Conservation (phyloP, 1,139 yeast species). For the Taphrina deformans region DNA sequence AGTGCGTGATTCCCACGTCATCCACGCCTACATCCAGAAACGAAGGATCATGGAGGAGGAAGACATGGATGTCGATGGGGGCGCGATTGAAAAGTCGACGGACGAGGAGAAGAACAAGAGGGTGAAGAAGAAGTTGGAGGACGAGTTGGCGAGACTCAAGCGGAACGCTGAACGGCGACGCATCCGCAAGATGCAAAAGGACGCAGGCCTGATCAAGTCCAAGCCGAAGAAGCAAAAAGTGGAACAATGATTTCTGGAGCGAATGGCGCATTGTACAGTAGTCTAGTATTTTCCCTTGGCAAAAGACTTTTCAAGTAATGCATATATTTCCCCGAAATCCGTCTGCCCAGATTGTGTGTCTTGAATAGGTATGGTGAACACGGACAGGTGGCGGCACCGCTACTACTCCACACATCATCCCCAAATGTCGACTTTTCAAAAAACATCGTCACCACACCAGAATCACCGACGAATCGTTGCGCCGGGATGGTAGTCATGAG, state of each 20-base stretch:
- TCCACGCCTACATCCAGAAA: constrained; percentile 77
- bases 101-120: constrained; percentile 82
- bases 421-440: not conserved
- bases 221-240: constrained; percentile 11
- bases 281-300: too few species aligned
- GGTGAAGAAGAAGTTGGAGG: constrained; percentile 75
- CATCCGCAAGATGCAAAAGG: constrained; percentile 55
- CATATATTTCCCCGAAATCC: too few species aligned
- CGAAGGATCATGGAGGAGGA: constrained; percentile 73
- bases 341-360: too few species aligned
- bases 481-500: too few species aligned
- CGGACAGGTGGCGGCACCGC: not conserved
- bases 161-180: constrained; percentile 67
- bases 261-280: not conserved
- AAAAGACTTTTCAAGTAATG: too few species aligned
- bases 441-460: too few species aligned
- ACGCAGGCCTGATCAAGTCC: constrained; percentile 12
- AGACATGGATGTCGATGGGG: constrained; percentile 53
- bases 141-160: constrained; percentile 78
- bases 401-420: not conserved
- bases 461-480: too few species aligned
- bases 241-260: not conserved
- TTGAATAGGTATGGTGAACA: too few species aligned
- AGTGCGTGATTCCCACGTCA: constrained; percentile 79
- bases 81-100: constrained; percentile 62